These are phyloP conservation scores for Gossypium australe DNA, from an alignment of 345 rosid species.

Conservation along the genomic window DNA sequence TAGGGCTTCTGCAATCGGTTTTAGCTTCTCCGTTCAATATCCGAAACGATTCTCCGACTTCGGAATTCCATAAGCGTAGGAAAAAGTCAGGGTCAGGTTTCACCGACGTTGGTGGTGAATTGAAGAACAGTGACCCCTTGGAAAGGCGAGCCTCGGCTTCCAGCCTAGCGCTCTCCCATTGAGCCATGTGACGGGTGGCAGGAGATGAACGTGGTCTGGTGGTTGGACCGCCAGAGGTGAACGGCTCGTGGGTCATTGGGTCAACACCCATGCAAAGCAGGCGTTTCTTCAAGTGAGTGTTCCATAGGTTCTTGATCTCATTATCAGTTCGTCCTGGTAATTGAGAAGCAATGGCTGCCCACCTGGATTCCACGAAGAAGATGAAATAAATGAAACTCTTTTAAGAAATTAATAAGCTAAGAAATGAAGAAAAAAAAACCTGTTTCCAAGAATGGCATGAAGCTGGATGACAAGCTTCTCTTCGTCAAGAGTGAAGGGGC, in stretches of 20 bases:
- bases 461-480: conserved; percentile 90
- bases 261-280: conserved; percentile 77
- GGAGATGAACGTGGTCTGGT: conserved; percentile 51
- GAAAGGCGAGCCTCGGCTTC: conserved; percentile 97
- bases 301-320: conserved; percentile 97
- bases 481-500: conserved; percentile 82
- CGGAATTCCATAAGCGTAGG: conserved; percentile 83
- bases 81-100: conserved; percentile 59
- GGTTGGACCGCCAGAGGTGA: conserved; percentile 32
- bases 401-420: neutral
- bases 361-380: conserved; percentile 32
- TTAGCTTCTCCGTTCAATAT: conserved; percentile 32
- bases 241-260: conserved; percentile 78
- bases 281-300: conserved; percentile 91
- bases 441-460: conserved; percentile 91
- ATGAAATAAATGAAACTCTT: neutral
- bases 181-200: conserved; percentile 89
- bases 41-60: conserved; percentile 78
- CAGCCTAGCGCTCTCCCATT: conserved; percentile 96
- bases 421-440: conserved; percentile 29
- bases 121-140: conserved; percentile 55
- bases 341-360: conserved; percentile 98
- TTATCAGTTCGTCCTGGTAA: conserved; percentile 96
- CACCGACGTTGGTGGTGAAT: conserved; percentile 17
- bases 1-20: conserved; percentile 32